Percentiles rank a stretch among this genome's conserved stretches.
phyloP scores from a whole-genome alignment of 2,329 filamentous ascomycete species.

The Akanthomyces lecanii region DNA sequence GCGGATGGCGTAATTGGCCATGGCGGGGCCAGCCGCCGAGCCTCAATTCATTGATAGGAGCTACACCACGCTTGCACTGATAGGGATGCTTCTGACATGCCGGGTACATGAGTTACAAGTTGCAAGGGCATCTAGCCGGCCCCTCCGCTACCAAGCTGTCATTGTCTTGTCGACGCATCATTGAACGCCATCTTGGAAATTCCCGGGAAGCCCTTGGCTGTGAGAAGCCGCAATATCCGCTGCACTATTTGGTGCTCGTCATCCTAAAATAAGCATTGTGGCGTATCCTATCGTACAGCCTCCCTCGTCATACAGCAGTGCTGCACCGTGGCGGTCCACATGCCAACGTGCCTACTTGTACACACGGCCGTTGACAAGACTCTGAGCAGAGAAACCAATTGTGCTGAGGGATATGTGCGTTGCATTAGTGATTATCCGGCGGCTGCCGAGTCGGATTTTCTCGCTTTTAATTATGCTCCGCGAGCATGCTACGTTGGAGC shows the following conservation, averaged over 20 bases:
- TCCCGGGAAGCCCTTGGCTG: no score
- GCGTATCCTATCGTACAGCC: not conserved
- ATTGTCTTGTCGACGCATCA: no score
- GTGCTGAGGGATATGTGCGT: no score
- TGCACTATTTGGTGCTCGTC: no score
- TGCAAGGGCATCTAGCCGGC: no score
- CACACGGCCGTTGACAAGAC: not conserved
- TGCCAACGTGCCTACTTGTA: not conserved
- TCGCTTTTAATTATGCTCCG: not conserved
- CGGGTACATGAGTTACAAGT: no score
- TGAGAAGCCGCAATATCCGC: no score
- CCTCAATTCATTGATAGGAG: not conserved
- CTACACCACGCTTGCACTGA: not conserved
- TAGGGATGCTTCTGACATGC: not conserved
- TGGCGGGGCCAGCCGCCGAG: constrained; percentile 3
- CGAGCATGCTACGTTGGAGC: not conserved
- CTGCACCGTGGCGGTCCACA: not conserved
- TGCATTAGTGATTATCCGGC: no score
- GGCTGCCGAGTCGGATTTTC: not conserved
- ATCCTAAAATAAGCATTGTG: not conserved
- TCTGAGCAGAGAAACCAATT: not conserved
- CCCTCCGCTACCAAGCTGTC: no score
- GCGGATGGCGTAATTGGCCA: not conserved
- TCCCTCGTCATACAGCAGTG: not conserved
- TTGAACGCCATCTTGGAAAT: no score